Evolutionary conservation across 257 asterid species (phyloP).

Genomic region (Scutellaria galericulata): DNA sequence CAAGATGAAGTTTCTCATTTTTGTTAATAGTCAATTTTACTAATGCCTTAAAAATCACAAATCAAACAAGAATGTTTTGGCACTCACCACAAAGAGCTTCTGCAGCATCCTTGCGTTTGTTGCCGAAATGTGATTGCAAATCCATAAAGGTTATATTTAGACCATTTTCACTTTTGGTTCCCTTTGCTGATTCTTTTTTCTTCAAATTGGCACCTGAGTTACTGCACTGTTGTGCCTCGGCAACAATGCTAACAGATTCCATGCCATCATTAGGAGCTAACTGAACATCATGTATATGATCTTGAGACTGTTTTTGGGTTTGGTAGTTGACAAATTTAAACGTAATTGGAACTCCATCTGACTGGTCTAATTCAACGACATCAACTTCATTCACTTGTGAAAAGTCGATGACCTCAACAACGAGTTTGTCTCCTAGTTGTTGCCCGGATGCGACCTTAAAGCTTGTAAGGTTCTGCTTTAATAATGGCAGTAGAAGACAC

Average conservation of each 20-base stretch:
- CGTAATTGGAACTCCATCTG: neutral
- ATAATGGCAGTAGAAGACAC: neutral
- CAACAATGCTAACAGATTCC: neutral
- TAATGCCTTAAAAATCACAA: too few relatives aligned
- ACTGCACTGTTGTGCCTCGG: neutral
- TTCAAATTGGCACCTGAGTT: neutral
- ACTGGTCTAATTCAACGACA: neutral
- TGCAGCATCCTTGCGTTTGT: neutral
- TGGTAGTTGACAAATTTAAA: neutral
- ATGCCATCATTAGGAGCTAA: too few relatives aligned
- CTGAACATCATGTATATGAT: neutral
- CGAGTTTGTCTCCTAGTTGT: constrained; percentile 4
- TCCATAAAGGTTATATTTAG: too few relatives aligned
- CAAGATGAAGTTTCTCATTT: neutral
- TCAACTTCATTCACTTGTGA: neutral
- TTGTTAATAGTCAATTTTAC: neutral
- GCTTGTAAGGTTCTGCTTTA: neutral
- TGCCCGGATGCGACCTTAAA: neutral
- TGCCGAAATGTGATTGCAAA: too few relatives aligned
- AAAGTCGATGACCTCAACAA: neutral
- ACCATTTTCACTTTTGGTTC: neutral
- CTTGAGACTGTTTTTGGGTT: neutral
- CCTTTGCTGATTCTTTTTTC: neutral
- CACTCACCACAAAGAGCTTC: neutral
- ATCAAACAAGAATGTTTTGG: neutral